Percentiles rank a stretch among this genome's conserved stretches.
Evolutionary conservation across 208 protist species (phyloP).

Genomic region (Leishmania tarentolae): DNA sequence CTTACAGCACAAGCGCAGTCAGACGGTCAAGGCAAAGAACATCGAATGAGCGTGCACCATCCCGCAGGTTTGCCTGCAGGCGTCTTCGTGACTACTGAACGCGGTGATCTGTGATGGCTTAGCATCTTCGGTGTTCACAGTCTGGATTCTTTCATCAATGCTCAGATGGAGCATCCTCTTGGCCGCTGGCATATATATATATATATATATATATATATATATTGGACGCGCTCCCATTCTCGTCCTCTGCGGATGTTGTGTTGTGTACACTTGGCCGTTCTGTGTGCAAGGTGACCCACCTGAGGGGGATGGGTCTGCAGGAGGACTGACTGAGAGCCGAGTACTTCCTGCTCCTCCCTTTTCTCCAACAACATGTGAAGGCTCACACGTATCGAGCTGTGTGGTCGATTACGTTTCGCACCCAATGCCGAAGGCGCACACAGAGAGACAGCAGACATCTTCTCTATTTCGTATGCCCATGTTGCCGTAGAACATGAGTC

Average conservation of each 20-base stretch:
- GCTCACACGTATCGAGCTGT: not conserved
- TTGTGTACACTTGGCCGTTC: not conserved
- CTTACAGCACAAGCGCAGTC: conserved; percentile 44
- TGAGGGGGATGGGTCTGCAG: not conserved
- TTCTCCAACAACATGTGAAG: not conserved
- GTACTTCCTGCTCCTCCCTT: not conserved
- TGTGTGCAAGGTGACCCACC: not conserved
- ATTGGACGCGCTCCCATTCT: not conserved
- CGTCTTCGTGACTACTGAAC: not conserved
- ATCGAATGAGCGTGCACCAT: conserved; percentile 16
- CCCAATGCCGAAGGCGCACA: not conserved
- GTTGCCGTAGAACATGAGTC: not conserved
- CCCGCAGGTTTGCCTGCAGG: not conserved
- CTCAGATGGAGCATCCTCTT: not conserved
- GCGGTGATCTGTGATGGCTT: not conserved
- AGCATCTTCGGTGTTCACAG: not conserved
- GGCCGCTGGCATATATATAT: not conserved
- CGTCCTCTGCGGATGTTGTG: no score
- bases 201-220: no score
- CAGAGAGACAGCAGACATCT: not conserved
- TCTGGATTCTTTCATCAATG: not conserved
- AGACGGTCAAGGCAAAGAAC: conserved; percentile 20
- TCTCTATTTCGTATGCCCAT: not conserved
- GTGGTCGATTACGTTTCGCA: not conserved
- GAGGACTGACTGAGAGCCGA: not conserved